These are phyloP conservation scores for Penicillium frequentans DNA, from an alignment of 2,329 filamentous ascomycete genomes.

Conservation along the genomic window DNA sequence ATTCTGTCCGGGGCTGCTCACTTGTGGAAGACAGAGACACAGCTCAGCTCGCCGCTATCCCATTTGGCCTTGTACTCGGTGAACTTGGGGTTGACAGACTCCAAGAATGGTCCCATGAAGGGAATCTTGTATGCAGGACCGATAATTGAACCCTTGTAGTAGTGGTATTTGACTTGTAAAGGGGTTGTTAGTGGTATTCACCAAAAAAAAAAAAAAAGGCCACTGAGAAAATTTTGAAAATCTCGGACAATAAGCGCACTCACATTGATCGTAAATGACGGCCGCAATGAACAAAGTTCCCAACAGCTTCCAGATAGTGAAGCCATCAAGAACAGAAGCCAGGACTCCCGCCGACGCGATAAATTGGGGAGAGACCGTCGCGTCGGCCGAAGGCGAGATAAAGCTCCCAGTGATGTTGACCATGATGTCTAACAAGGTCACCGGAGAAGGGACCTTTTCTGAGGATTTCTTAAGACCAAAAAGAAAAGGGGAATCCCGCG, in stretches of 20 bases:
- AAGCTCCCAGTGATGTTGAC: constrained; percentile 65
- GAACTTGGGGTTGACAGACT: constrained; percentile 90
- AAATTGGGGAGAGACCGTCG: constrained; percentile 59
- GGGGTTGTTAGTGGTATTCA: constrained; percentile 1
- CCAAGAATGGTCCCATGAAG: constrained; percentile 92
- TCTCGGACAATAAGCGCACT: constrained; percentile 36
- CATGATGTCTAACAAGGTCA: constrained; percentile 27
- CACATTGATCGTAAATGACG: constrained; percentile 88
- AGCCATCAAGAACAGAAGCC: constrained; percentile 58
- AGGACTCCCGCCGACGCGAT: constrained; percentile 46
- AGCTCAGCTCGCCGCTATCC: constrained; percentile 86
- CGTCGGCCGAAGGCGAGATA: constrained; percentile 66
- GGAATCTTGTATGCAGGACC: constrained; percentile 75
- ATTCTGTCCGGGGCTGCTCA: constrained; percentile 48
- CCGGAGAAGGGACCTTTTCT: background rate
- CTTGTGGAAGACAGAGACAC: constrained; percentile 99
- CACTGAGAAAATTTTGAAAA: constrained; percentile 1
- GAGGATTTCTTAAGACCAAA: background rate
- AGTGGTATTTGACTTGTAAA: constrained; percentile 71
- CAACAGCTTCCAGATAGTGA: constrained; percentile 65
- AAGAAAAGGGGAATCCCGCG: constrained; percentile 3
- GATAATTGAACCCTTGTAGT: constrained; percentile 72
- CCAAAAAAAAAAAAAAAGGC: background rate
- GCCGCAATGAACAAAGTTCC: constrained; percentile 69
- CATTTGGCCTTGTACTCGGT: constrained; percentile 90